Conservation (phyloP, 192 early-diverging fungal genomes). For the Mortierella antarctica region DNA sequence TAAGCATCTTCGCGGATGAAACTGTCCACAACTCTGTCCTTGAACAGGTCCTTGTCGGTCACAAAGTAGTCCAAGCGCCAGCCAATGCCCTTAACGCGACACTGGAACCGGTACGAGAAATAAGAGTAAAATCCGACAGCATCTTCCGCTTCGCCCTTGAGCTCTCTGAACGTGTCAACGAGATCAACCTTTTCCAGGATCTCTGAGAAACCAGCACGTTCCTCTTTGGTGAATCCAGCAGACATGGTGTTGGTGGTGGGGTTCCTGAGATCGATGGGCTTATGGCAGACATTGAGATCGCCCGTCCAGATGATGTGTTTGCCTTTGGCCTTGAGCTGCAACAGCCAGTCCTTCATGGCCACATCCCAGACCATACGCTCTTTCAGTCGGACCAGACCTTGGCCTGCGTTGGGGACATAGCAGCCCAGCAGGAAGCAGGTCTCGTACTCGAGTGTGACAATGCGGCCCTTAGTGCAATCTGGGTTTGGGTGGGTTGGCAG, state of each 20-base stretch:
- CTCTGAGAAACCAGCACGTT: constrained; percentile 75
- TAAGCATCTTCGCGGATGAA: constrained; percentile 80
- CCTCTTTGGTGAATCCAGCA: constrained; percentile 86
- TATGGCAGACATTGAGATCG: constrained; percentile 90
- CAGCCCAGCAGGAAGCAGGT: constrained; percentile 72
- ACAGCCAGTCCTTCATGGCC: constrained; percentile 73
- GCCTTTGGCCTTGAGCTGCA: constrained; percentile 66
- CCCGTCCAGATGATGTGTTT: constrained; percentile 84
- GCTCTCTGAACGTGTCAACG: constrained; percentile 80
- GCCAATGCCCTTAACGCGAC: constrained; percentile 74
- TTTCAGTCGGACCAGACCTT: constrained; percentile 74
- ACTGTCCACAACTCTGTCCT: constrained; percentile 68
- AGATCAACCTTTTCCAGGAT: constrained; percentile 64
- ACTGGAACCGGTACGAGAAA: constrained; percentile 80
- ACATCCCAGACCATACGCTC: constrained; percentile 73
- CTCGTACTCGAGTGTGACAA: constrained; percentile 76
- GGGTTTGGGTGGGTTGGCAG: constrained; percentile 62
- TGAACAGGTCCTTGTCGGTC: constrained; percentile 62
- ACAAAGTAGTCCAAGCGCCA: constrained; percentile 94
- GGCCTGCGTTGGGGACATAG: constrained; percentile 87
- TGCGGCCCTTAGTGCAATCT: constrained; percentile 67
- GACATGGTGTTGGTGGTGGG: constrained; percentile 81
- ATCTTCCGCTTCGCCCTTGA: constrained; percentile 68
- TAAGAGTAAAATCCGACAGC: constrained; percentile 75
- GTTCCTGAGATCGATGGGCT: constrained; percentile 76